Percentiles rank a stretch among this genome's conserved stretches.
Evolutionary conservation across 2,329 filamentous ascomycete genomes (phyloP).

Genomic region (Metarhizium album): DNA sequence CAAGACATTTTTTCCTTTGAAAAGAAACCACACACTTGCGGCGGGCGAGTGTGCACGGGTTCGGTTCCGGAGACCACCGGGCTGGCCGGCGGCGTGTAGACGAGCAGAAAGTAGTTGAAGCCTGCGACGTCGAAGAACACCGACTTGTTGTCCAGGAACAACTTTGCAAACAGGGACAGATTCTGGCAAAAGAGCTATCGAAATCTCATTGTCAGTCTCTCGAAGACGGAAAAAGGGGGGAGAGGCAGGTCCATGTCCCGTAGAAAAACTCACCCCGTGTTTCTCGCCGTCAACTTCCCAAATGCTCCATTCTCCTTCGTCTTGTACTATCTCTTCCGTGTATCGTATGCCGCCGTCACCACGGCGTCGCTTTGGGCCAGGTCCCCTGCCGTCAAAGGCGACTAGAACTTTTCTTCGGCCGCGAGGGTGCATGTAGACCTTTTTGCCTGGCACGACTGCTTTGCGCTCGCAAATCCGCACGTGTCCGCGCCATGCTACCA

Average conservation of each 20-base stretch:
- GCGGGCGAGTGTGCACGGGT: constrained; percentile 8
- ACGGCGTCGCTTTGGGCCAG: constrained; percentile 27
- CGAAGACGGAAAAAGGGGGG: not conserved
- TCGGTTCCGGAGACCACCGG: constrained; percentile 7
- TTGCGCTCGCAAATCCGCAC: constrained; percentile 44
- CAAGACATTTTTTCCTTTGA: constrained; percentile 98
- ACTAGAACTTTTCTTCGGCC: constrained; percentile 30
- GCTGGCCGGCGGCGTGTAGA: constrained; percentile 47
- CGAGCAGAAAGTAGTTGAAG: constrained; percentile 90
- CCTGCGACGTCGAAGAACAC: constrained; percentile 94
- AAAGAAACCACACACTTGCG: constrained; percentile 80
- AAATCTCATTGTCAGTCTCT: not conserved
- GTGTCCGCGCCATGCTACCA: constrained; percentile 48
- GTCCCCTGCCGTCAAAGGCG: constrained; percentile 18
- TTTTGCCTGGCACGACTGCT: constrained; percentile 49
- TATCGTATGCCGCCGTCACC: constrained; percentile 25
- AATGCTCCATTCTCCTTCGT: constrained; percentile 70
- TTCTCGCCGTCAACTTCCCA: constrained; percentile 89
- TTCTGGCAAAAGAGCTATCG: constrained; percentile 79
- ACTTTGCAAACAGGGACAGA: constrained; percentile 87
- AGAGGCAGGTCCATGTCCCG: not conserved
- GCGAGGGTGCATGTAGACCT: constrained; percentile 58
- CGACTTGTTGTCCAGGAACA: constrained; percentile 96
- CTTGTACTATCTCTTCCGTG: constrained; percentile 33
- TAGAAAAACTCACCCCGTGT: constrained; percentile 47